These are phyloP conservation scores for Trichosporon sp. DNA, from an alignment of 1,284 basidiomycete genomes.

Conservation along the genomic window DNA sequence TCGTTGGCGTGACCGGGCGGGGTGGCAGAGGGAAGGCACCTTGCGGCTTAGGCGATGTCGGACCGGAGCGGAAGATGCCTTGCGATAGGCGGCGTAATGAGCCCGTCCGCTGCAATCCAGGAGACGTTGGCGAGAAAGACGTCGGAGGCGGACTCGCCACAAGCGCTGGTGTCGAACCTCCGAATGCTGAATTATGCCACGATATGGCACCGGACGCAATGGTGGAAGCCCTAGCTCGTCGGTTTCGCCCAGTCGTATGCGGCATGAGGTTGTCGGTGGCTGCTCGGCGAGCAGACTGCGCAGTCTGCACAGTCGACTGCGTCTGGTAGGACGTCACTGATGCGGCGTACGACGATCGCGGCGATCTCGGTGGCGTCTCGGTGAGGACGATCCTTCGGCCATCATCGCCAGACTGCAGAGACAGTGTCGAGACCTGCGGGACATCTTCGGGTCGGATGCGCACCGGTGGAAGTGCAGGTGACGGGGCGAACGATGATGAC, in stretches of 20 bases:
- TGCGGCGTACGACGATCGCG: conserved; percentile 29
- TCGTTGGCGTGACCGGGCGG: not conserved
- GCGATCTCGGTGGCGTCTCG: conserved; percentile 26
- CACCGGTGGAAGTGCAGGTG: conserved; percentile 16
- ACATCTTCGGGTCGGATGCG: conserved; percentile 20
- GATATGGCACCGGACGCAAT: conserved; percentile 10
- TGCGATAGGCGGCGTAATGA: conserved; percentile 36
- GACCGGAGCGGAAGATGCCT: conserved; percentile 28
- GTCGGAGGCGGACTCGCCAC: conserved; percentile 35
- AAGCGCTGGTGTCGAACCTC: conserved; percentile 4
- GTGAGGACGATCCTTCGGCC: conserved; percentile 17
- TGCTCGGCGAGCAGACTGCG: not conserved
- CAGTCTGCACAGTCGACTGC: conserved; percentile 7
- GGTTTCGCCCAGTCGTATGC: not conserved
- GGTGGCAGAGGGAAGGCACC: not conserved
- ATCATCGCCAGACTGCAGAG: conserved; percentile 20
- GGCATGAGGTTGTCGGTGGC: conserved; percentile 10
- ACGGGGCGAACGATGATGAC: conserved; percentile 27
- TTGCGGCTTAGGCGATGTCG: conserved; percentile 29
- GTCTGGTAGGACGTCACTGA: conserved; percentile 14
- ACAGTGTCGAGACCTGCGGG: conserved; percentile 18
- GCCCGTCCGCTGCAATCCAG: conserved; percentile 20
- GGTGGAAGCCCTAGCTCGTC: conserved; percentile 14
- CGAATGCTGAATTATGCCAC: conserved; percentile 6
- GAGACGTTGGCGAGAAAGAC: not conserved